A percentile compares a stretch with the other conserved stretches of the same genome.
Conservation (phyloP, 345 rosid species). For the Cardiospermum halicacabum region DNA sequence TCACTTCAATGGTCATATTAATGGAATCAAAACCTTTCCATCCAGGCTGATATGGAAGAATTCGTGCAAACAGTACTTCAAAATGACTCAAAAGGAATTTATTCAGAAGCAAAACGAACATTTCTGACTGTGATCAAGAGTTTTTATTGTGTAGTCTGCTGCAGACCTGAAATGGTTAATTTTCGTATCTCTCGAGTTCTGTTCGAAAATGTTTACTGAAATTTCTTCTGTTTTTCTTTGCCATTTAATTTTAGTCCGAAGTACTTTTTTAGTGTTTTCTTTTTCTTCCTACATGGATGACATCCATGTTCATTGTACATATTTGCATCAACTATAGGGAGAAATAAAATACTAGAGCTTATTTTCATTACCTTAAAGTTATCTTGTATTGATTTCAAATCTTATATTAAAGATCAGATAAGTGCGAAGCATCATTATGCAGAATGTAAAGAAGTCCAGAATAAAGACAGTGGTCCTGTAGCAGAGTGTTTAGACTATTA, state of each 20-base stretch:
- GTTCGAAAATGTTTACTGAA: slow-evolving; percentile 48
- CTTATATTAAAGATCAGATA: background rate
- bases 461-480: background rate
- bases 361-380: background rate
- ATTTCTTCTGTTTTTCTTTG: too few species aligned
- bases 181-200: slow-evolving; percentile 67
- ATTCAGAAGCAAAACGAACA: slow-evolving; percentile 37
- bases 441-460: too few species aligned
- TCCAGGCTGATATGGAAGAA: slow-evolving; percentile 61
- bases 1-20: slow-evolving; percentile 9
- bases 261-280: too few species aligned
- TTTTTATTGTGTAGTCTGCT: slow-evolving; percentile 61
- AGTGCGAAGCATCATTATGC: background rate
- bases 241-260: too few species aligned
- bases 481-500: too few species aligned
- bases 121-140: slow-evolving; percentile 58
- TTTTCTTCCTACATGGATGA: too few species aligned
- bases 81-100: slow-evolving; percentile 18
- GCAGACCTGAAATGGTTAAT: slow-evolving; percentile 40
- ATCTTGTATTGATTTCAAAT: background rate
- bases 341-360: background rate
- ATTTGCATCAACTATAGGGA: background rate
- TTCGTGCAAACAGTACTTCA: slow-evolving; percentile 49
- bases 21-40: slow-evolving; percentile 22
- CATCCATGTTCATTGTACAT: background rate